phyloP scores from a whole-genome alignment of 169 alveolate genomes.

The Plasmodium chabaudi region DNA sequence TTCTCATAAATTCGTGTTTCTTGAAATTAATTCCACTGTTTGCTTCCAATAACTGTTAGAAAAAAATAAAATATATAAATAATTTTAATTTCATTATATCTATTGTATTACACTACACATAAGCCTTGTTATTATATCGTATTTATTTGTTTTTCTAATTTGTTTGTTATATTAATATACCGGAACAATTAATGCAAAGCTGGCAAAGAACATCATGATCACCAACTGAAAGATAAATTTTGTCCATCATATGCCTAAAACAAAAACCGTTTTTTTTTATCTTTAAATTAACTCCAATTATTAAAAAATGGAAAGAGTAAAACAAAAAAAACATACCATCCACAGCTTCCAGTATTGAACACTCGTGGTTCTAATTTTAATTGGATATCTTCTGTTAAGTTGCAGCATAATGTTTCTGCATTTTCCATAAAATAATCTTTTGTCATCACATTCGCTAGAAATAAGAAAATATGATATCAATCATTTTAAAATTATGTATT shows the following conservation, averaged over 20 bases:
- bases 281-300: constrained; percentile 6
- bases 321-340: constrained; percentile 78
- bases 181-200: constrained; percentile 84
- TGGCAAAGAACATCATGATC: constrained; percentile 83
- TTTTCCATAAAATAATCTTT: constrained; percentile 76
- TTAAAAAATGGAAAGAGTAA: background rate
- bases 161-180: constrained; percentile 46
- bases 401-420: constrained; percentile 73
- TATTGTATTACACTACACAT: background rate
- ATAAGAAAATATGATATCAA: background rate
- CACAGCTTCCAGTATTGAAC: constrained; percentile 85
- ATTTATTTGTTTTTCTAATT: constrained; percentile 1
- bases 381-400: constrained; percentile 59
- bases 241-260: constrained; percentile 80
- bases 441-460: constrained; percentile 83
- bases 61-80: constrained; percentile 28
- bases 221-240: constrained; percentile 77
- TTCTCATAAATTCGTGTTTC: too few relatives aligned
- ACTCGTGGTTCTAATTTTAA: constrained; percentile 79
- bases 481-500: too few relatives aligned
- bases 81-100: constrained; percentile 8
- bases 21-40: constrained; percentile 33
- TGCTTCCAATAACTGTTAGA: constrained; percentile 65
- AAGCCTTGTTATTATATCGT: background rate
- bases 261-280: constrained; percentile 1